These are phyloP conservation scores for Oryza punctata DNA, from an alignment of 176 grass and related monocot genomes.

Conservation along the genomic window DNA sequence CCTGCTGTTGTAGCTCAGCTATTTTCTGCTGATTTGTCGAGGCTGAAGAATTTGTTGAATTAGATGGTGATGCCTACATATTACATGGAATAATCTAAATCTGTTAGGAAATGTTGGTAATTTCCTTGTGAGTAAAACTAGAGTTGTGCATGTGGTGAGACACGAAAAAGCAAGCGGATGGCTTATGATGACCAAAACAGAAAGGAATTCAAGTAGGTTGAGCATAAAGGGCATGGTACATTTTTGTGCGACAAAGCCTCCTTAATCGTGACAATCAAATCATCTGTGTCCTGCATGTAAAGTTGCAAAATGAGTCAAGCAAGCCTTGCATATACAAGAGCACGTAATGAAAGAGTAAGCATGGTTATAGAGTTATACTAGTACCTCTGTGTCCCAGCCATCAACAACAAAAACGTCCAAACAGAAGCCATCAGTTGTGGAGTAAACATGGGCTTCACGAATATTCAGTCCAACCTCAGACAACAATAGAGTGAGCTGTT, in stretches of 20 bases:
- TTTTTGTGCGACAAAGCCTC: constrained; percentile 50
- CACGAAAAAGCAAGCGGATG: background rate
- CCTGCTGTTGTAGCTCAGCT: constrained; percentile 44
- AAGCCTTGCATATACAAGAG: constrained; percentile 9
- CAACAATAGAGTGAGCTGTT: constrained; percentile 68
- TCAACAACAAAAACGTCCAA: constrained; percentile 87
- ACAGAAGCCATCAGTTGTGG: constrained; percentile 76
- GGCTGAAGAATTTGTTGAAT: constrained; percentile 52
- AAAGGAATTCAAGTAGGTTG: constrained; percentile 1
- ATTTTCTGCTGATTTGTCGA: constrained; percentile 40
- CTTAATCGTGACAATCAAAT: constrained; percentile 54
- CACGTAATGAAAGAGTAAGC: background rate
- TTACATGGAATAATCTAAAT: constrained; percentile 14
- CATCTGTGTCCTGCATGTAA: constrained; percentile 66
- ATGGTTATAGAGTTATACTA: background rate
- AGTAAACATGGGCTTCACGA: constrained; percentile 92
- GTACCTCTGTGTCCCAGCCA: constrained; percentile 75
- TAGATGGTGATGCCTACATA: constrained; percentile 53
- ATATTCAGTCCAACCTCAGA: constrained; percentile 80
- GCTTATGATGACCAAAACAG: background rate
- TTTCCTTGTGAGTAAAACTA: background rate
- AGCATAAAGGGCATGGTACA: constrained; percentile 41
- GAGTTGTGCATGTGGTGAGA: background rate
- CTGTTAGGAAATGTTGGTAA: background rate
- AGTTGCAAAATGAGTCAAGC: constrained; percentile 12